Base-by-base conservation (phyloP, 2,329 filamentous ascomycete genomes). In the Aspergillus brunneoviolaceus region DNA sequence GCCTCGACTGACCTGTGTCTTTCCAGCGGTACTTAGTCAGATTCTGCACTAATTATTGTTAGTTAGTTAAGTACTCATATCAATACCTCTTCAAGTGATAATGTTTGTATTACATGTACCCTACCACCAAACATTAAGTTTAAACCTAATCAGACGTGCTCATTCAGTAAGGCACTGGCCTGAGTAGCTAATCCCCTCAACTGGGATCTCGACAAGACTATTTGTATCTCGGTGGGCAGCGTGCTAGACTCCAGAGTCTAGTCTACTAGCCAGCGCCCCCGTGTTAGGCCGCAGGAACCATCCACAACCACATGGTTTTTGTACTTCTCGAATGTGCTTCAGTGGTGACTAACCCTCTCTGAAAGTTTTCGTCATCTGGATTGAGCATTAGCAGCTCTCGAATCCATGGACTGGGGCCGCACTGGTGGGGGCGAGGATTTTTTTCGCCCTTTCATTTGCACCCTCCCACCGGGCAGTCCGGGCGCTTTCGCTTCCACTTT, bases 401-500 rank as follows among this genome's bases (percentile, higher is more conserved):
- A 59, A 60, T 60, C 61, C 61, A 63, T 60, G 58, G 61, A 57
- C 57, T 55, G 47, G 61, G 51, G 51, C 55, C 58, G 55, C 52
- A 58, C 54, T 51, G 52, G 61, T 63, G 61, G 61, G 58, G 61
- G 39, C 52, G 45, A 53, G 55, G 48, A 49, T 57, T 56, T 51
- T 49, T 48, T 50, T 56, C 53, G 48, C 39, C 39, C 39, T 45
- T 45, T 45, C 39, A 45, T 45, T 49, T 55, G 53, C 47, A 55
- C 29, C 35, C 48, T 55, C 29, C 42, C 51, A 49, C 39, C 39
- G 39, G 14, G 39, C 42, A 55, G 53, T 49, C 53, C 53, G 33
- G 53, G 27, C 53, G 53, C 27, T 47, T 27, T 27, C 42, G 53
- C 42, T 47, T 19, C 42, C 51, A 53, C 16, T 31, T 49, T 54